Base-by-base conservation (phyloP, 352 stramenopile genomes). In the Phytophthora hibernalis region DNA sequence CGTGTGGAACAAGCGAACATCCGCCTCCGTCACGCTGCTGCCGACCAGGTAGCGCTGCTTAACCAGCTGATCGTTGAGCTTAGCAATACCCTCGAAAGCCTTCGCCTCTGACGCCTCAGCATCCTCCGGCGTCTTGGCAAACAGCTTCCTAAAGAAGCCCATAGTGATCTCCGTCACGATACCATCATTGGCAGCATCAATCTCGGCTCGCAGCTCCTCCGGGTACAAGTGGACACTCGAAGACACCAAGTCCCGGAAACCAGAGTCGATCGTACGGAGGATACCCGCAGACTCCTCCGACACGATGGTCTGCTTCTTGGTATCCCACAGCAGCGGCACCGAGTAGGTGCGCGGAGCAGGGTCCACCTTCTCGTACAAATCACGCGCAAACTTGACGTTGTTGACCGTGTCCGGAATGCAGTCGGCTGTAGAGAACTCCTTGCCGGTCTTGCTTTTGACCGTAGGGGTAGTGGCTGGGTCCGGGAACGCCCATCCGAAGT, bases 301-400 rank as follows among this genome's bases (percentile, higher is more conserved):
- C 42, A 68, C 51, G 33, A 68, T 96, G 11, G 73, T 80, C 15
- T 77, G 61, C 24, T 54, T 73, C 74, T 89, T 80, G 38, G 81
- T 76, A 79, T 97, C 86, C 49, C 91, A 76, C 22, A 96, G 61
- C 1, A 96, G 58, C 3, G 89, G 89, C 1, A 89, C 87, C n/a
- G 85, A 76, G 38, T 68, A 77, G 2, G 53, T 67, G 9, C 55
- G 54, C 18, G 56, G 49, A 7, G 58, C 49, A 21, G 43, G 37
- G 49, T 65, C 70, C 18, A 68, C 59, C 22, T 60, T 56, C 33
- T 87, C 70, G 65, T 83, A 85, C 55, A 87, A 54, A 38, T 83
- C 70, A 15, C 74, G 68, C 21, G 59, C 67, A 30, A 72, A 76
- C 16, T 48, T 66, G 5, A 42, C n/a, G 35, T 58, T 22, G 52